Evolutionary conservation across 73 alveolate genomes (phyloP).

Genomic region (Paramecium sexaurelia): DNA sequence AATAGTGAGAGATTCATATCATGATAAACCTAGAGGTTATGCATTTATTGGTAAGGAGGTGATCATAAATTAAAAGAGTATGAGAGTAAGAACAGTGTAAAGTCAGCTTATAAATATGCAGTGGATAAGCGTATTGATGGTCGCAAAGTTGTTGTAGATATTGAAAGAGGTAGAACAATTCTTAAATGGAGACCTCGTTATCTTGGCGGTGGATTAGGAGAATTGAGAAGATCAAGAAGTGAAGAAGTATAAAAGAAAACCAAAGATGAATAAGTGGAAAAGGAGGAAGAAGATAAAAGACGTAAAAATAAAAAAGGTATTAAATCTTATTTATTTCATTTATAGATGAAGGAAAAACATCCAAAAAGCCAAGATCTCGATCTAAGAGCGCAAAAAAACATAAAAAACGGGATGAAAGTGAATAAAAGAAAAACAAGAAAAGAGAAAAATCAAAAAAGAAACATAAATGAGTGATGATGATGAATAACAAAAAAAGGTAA

Average conservation of each 20-base stretch:
- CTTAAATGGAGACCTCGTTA: constrained; percentile 87
- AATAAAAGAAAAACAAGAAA: background rate
- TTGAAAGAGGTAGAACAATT: constrained; percentile 91
- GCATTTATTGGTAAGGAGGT: constrained; percentile 85
- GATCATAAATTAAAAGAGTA: constrained; percentile 67
- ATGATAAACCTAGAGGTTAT: constrained; percentile 94
- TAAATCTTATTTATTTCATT: background rate
- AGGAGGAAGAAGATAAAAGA: constrained; percentile 21
- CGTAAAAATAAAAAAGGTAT: background rate
- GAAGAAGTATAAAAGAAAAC: background rate
- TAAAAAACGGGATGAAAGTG: background rate
- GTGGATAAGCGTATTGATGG: constrained; percentile 94
- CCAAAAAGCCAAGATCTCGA: background rate
- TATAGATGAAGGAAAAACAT: background rate
- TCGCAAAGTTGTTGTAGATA: constrained; percentile 85
- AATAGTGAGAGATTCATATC: constrained; percentile 77
- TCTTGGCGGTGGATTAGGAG: constrained; percentile 94
- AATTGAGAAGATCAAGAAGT: constrained; percentile 36
- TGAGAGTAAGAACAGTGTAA: constrained; percentile 81
- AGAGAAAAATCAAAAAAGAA: constrained; percentile 10
- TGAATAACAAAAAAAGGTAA: background rate
- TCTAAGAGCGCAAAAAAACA: constrained; percentile 27
- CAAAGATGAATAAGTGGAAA: background rate
- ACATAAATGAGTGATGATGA: constrained; percentile 21
- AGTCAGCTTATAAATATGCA: constrained; percentile 83